Percentiles rank a stretch among this genome's conserved stretches.
These are phyloP conservation scores for Crithidia brevicula DNA, from an alignment of 208 protist genomes.

Conservation along the genomic window DNA sequence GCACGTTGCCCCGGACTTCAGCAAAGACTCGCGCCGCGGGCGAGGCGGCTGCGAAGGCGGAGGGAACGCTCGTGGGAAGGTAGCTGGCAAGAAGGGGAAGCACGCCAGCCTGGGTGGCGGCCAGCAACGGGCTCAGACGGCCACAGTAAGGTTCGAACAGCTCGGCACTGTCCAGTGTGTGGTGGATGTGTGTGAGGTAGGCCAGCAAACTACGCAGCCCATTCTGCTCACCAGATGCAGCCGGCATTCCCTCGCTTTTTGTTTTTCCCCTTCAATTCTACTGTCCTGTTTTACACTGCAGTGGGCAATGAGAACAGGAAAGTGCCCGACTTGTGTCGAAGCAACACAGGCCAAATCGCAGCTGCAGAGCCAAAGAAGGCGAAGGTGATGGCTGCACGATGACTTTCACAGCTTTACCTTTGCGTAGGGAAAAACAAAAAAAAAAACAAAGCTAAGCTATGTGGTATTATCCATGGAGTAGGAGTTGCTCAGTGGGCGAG, in stretches of 20 bases:
- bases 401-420: no score
- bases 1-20: conserved; percentile 3
- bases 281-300: no score
- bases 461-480: no score
- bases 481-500: no score
- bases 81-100: conserved; percentile 3
- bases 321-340: no score
- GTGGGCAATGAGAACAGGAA: background rate
- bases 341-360: no score
- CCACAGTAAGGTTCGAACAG: background rate
- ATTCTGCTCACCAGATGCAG: background rate
- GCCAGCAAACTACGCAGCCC: background rate
- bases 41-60: background rate
- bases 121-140: conserved; percentile 1
- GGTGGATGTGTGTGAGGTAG: conserved; percentile 3
- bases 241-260: no score
- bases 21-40: conserved; percentile 1
- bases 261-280: no score
- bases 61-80: background rate
- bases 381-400: no score
- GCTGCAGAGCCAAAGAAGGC: no score
- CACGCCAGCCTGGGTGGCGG: background rate
- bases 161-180: background rate
- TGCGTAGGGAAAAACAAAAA: no score
- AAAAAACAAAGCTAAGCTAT: no score